Conservation (phyloP, 768 basidiomycete species). For the Austroboletus eburneus region DNA sequence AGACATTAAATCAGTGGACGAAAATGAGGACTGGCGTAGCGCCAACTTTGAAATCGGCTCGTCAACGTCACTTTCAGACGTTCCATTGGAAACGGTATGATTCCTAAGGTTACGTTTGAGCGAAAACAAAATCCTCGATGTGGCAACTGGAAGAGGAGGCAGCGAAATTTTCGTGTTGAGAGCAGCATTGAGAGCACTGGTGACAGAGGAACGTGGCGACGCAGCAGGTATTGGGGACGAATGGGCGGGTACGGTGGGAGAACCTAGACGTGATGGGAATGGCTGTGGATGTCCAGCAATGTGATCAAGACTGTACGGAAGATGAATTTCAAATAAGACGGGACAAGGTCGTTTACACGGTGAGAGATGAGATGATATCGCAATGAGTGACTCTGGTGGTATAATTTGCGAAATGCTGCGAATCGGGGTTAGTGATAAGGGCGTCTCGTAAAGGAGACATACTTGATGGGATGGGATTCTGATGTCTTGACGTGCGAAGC, state of each 20-base stretch:
- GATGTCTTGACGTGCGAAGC: conserved; percentile 57
- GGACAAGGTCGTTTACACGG: conserved; percentile 18
- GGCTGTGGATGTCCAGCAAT: conserved; percentile 41
- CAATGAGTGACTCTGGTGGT: conserved; percentile 44
- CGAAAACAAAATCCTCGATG: conserved; percentile 17
- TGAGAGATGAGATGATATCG: conserved; percentile 37
- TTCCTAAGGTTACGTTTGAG: conserved; percentile 19
- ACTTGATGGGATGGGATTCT: conserved; percentile 82
- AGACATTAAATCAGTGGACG: conserved; percentile 1
- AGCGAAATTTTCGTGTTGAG: conserved; percentile 16
- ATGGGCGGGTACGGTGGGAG: conserved; percentile 26
- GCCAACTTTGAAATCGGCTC: conserved; percentile 1
- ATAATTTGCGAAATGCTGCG: conserved; percentile 53
- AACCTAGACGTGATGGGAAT: conserved; percentile 38
- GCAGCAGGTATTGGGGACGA: conserved; percentile 16
- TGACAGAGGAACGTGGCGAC: conserved; percentile 14
- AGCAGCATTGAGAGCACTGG: conserved; percentile 21
- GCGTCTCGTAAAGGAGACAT: conserved; percentile 17
- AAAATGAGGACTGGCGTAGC: background rate
- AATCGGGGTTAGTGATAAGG: conserved; percentile 1
- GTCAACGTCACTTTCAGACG: background rate
- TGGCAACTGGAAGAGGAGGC: conserved; percentile 14
- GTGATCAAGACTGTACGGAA: conserved; percentile 30
- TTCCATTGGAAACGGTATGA: background rate
- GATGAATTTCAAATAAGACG: conserved; percentile 35